Evolutionary conservation across 202 grass and related monocot species (phyloP), one percentile per base, ranked within the genome.

Genomic region (Panicum hallii): DNA sequence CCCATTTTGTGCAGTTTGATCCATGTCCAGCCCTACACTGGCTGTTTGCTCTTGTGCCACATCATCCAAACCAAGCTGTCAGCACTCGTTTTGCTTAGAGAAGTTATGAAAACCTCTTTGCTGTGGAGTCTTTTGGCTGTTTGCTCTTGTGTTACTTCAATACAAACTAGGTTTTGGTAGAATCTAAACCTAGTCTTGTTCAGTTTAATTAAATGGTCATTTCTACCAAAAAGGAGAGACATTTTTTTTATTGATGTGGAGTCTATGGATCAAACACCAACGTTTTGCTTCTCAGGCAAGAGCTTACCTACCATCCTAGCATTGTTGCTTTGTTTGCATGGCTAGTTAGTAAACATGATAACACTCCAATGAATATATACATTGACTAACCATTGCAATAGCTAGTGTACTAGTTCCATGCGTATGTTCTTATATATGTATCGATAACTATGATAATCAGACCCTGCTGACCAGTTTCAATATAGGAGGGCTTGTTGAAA

Each of bases 1-100:
- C 48, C 34, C 13, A 67, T 67, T 41, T 50, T 22, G 20, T 50
- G 63, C 20, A 79, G 62, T 19, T 79, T 67, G 67, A 79, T 67
- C 30, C 52, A 19, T 30, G 36, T 70, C 30, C 63, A 69, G 15
- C 40, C 36, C 79, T 70, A 28, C 36, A 36, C 63, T 81, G 23
- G n/a, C 50, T 68, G 11, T 58, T 70, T 19, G 2, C 38, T 26
- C 26, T 70, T 56, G 9, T 44, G 36, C 13, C 9, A 13, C n/a
- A 56, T 81, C 52, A 56, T 69, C 22, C 62, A 67, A 67, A 38
- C 46, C 47, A 80, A 19, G 6, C 40, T 54, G 47, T 5, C 23
- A 28, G 20, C 11, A 1, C 54, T 23, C 9, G 67, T 80, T 65
- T 8, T 53, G 47, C 28, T 32, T 53, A 53, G 28, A 52, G 28